Base-by-base conservation (phyloP, 2,329 filamentous ascomycete species). In the Scytalidium sp. region DNA sequence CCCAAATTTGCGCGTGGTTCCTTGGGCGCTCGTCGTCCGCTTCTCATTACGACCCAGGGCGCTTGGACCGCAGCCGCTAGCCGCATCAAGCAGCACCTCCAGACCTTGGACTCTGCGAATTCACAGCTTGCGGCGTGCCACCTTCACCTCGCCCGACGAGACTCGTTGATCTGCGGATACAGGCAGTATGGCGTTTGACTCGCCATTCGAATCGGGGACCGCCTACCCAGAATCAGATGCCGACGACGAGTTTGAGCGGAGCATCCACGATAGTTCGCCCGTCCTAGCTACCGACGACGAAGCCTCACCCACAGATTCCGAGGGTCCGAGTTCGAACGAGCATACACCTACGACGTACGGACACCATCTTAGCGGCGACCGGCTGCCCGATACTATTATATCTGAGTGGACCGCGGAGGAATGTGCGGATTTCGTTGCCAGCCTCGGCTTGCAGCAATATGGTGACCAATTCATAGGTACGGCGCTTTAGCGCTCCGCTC, bases 401-500 rank as follows among this genome's bases (percentile, higher is more conserved):
- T 84, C 84, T 25, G 85, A 90, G 61, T 94, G 88, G 88, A 85
- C 85, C 2, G 85, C 84, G 15, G 90, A 95, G 52, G 90, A 97
- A 71, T 92, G 89, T 70, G 90, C 90, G 57, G 90, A 96, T 62
- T 97, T 95, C 65, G 81, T 97, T 59, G 80, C 83, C 49, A 84
- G 83, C 53, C 80, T 96, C 61, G 90, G 90, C 27, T 72, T 96
- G 61, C 78, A 83, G 57, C 89, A 96, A 67, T 96, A 96, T 71
- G 84, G 87, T 50, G 85, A 91, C 63, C 78, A 78, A 19, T 95
- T 96, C 67, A 75, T 94, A 69, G 90, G 91, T 96, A 74, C 63
- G 85, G 32, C 43, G 21, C 52, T 27, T 50, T 23, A 19, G 27
- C 20, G 45, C 10, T 42, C 42, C 25, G 10, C 15, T 23, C 22